Percentiles rank a stretch among this genome's conserved stretches.
Evolutionary conservation across 2,329 filamentous ascomycete genomes (phyloP).

Genomic region (Orbilia brochopaga): DNA sequence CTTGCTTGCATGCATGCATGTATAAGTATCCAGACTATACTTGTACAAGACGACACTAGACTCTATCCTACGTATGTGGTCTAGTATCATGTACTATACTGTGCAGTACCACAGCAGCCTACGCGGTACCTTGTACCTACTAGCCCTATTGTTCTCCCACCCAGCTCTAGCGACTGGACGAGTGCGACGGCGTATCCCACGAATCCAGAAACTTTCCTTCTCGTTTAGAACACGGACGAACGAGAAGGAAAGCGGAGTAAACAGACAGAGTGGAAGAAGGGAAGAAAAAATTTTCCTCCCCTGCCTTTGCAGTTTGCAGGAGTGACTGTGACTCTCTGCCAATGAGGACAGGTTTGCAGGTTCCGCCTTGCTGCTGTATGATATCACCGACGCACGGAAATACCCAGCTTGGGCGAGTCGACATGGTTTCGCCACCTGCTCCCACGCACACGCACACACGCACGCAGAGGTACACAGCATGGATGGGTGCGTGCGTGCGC

Average conservation of each 20-base stretch:
- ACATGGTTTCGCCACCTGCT: conserved; percentile 21
- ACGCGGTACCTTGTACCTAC: conserved; percentile 16
- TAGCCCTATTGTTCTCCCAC: background rate
- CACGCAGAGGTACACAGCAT: conserved; percentile 2
- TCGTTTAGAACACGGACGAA: conserved; percentile 14
- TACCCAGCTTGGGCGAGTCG: conserved; percentile 5
- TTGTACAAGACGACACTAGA: no score
- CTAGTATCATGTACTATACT: no score
- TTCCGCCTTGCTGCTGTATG: conserved; percentile 1
- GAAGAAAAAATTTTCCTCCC: conserved; percentile 39
- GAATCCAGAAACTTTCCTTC: background rate
- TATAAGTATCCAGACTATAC: no score
- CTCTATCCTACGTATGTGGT: no score
- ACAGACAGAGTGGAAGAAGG: no score
- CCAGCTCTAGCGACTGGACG: background rate
- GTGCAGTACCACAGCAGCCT: conserved; percentile 36
- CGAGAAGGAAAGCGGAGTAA: no score
- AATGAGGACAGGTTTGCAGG: conserved; percentile 1
- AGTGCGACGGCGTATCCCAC: background rate
- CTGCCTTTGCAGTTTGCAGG: conserved; percentile 20
- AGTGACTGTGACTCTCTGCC: no score
- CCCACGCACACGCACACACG: conserved; percentile 6
- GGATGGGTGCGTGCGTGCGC: conserved; percentile 12
- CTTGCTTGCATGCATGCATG: conserved; percentile 16
- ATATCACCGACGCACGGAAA: conserved; percentile 40